Percentiles rank a stretch among this genome's conserved stretches.
These are phyloP conservation scores for Talaromyces sp. DNA, from an alignment of 2,329 filamentous ascomycete genomes.

Conservation along the genomic window DNA sequence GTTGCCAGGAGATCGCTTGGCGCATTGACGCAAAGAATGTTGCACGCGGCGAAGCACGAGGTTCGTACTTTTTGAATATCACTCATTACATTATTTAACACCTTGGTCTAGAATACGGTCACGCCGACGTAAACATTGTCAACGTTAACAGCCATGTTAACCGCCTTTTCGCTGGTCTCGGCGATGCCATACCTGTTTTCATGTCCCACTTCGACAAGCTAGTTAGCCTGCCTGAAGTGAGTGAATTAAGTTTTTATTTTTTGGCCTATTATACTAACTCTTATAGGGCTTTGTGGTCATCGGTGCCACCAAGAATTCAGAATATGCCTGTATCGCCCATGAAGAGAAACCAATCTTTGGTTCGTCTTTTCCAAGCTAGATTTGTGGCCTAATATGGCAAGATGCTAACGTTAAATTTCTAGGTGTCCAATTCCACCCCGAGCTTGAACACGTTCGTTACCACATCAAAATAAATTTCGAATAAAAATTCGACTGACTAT, in stretches of 20 bases:
- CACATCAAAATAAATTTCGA: too few relatives aligned
- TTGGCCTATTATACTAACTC: conserved; percentile 52
- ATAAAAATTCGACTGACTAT: neutral
- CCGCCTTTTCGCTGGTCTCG: conserved; percentile 15
- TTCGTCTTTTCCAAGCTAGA: conserved; percentile 69
- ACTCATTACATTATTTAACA: neutral
- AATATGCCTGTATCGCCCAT: conserved; percentile 67
- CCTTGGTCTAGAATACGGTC: conserved; percentile 53
- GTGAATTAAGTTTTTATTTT: neutral
- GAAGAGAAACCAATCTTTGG: conserved; percentile 65
- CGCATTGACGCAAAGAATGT: conserved; percentile 64
- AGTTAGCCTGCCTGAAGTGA: neutral
- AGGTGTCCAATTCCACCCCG: conserved; percentile 43
- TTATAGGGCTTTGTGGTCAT: conserved; percentile 68
- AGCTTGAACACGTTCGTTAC: conserved; percentile 59
- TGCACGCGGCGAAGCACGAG: conserved; percentile 63
- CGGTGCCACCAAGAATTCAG: conserved; percentile 70
- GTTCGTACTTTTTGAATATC: neutral
- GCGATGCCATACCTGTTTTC: neutral
- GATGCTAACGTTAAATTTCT: neutral
- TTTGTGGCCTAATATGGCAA: conserved; percentile 32
- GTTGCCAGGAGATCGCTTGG: conserved; percentile 70
- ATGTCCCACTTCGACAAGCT: conserved; percentile 59
- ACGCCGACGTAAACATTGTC: conserved; percentile 53
- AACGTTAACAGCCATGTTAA: conserved; percentile 15